These are phyloP conservation scores for Claviceps monticola DNA, from an alignment of 2,329 filamentous ascomycete species.

Conservation along the genomic window DNA sequence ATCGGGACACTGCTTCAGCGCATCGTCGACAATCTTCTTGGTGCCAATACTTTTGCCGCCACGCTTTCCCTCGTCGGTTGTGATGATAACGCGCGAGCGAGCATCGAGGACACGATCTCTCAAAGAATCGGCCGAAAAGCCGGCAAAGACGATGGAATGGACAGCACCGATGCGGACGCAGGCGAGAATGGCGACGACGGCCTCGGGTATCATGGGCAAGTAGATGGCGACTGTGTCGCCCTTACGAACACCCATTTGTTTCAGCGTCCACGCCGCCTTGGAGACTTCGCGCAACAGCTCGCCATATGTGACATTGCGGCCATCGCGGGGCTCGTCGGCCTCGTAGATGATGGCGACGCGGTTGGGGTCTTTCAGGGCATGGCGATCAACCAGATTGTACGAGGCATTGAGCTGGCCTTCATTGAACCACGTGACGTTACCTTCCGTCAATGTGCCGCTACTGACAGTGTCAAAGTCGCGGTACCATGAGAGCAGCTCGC, in stretches of 20 bases:
- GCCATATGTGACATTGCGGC: conserved; percentile 80
- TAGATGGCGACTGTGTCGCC: conserved; percentile 96
- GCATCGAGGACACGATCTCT: conserved; percentile 90
- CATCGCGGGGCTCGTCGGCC: conserved; percentile 78
- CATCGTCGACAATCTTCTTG: conserved; percentile 98
- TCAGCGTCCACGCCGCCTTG: conserved; percentile 72
- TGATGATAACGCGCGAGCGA: conserved; percentile 86
- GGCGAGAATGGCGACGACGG: conserved; percentile 78
- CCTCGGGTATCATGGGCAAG: conserved; percentile 97
- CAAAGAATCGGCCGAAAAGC: conserved; percentile 92
- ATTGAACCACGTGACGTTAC: conserved; percentile 87
- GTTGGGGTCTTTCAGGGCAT: conserved; percentile 88
- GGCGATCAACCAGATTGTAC: conserved; percentile 94
- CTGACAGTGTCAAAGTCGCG: conserved; percentile 84
- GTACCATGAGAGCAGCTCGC: conserved; percentile 82
- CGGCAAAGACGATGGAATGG: conserved; percentile 95
- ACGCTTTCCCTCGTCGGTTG: conserved; percentile 92
- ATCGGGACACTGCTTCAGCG: conserved; percentile 86
- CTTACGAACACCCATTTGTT: conserved; percentile 92
- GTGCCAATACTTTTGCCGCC: conserved; percentile 95
- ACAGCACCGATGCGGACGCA: conserved; percentile 86
- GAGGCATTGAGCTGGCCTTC: conserved; percentile 90
- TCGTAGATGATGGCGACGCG: conserved; percentile 97
- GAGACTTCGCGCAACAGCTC: conserved; percentile 90
- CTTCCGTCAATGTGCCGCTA: conserved; percentile 59